Conservation (phyloP, 2,329 filamentous ascomycete species). For the Cytospora chrysosperma region DNA sequence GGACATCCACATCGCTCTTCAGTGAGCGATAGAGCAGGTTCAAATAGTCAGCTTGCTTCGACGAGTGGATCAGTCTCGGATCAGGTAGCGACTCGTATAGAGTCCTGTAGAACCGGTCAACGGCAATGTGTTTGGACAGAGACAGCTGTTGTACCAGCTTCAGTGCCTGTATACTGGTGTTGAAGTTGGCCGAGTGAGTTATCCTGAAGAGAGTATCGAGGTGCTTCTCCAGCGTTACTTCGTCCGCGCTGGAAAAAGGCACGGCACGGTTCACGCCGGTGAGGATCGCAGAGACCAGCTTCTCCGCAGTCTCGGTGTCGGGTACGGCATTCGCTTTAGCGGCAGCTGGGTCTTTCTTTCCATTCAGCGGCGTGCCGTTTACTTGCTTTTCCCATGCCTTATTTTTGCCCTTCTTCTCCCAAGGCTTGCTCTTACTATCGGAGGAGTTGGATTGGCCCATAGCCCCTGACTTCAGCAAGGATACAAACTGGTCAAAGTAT, state of each 20-base stretch:
- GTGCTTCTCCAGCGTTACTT: slow-evolving; percentile 79
- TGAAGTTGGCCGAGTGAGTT: slow-evolving; percentile 97
- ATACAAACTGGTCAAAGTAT: slow-evolving; percentile 87
- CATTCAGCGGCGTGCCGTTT: slow-evolving; percentile 33
- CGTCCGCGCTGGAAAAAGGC: slow-evolving; percentile 82
- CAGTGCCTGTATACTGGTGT: slow-evolving; percentile 93
- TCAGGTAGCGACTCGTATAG: slow-evolving; percentile 94
- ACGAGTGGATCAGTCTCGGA: slow-evolving; percentile 81
- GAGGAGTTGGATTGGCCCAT: slow-evolving; percentile 42
- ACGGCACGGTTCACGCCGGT: slow-evolving; percentile 95
- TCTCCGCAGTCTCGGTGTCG: slow-evolving; percentile 77
- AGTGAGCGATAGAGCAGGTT: slow-evolving; percentile 87
- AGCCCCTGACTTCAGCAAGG: slow-evolving; percentile 66
- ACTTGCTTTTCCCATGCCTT: slow-evolving; percentile 41
- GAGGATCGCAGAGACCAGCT: slow-evolving; percentile 85
- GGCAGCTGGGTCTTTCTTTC: slow-evolving; percentile 32
- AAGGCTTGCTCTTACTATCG: slow-evolving; percentile 41
- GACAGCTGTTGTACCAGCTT: slow-evolving; percentile 94
- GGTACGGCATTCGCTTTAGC: slow-evolving; percentile 37
- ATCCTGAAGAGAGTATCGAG: slow-evolving; percentile 93
- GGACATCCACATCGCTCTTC: slow-evolving; percentile 86
- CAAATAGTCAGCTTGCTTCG: slow-evolving; percentile 92
- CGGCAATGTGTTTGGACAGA: slow-evolving; percentile 72
- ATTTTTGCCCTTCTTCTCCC: slow-evolving; percentile 33
- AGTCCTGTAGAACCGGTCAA: slow-evolving; percentile 91